Conservation (phyloP, 768 basidiomycete genomes). For the Coprinellus micaceus region DNA sequence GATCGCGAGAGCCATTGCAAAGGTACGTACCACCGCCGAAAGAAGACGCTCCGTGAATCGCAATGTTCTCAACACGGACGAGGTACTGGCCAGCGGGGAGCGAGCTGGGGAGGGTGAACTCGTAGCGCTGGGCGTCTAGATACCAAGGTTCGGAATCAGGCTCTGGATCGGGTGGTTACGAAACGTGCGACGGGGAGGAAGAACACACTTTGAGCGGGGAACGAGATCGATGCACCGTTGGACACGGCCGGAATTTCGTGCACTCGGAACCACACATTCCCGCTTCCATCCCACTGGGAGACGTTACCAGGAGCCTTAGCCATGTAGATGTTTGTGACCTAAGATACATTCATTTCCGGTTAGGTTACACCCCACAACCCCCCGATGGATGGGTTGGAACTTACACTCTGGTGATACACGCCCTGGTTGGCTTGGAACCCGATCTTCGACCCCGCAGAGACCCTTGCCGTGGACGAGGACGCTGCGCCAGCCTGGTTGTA, state of each 20-base stretch:
- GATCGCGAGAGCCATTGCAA: not conserved
- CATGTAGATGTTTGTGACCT: slow-evolving; percentile 42
- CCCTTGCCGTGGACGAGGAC: slow-evolving; percentile 9
- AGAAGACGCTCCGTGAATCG: slow-evolving; percentile 32
- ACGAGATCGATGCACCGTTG: slow-evolving; percentile 36
- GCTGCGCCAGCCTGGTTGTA: slow-evolving; percentile 7
- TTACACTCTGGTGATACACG: slow-evolving; percentile 14
- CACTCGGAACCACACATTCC: slow-evolving; percentile 44
- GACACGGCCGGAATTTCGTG: slow-evolving; percentile 38
- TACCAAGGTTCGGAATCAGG: no score
- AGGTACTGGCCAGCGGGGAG: slow-evolving; percentile 37
- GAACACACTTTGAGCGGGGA: slow-evolving; percentile 31
- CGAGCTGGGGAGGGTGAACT: slow-evolving; percentile 33
- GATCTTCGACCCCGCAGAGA: slow-evolving; percentile 10
- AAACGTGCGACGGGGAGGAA: no score
- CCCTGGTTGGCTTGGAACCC: slow-evolving; percentile 12
- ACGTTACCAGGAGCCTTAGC: slow-evolving; percentile 44
- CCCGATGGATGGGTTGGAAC: not conserved
- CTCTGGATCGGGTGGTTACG: no score
- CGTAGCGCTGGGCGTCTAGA: slow-evolving; percentile 13
- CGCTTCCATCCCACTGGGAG: slow-evolving; percentile 36
- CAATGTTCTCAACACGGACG: slow-evolving; percentile 38
- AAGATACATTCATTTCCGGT: not conserved
- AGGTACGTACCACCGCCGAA: slow-evolving; percentile 30
- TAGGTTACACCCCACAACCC: not conserved